A percentile compares a stretch with the other conserved stretches of the same genome.
Evolutionary conservation across 129 eudicot species (phyloP).

Genomic region (Silybum marianum): DNA sequence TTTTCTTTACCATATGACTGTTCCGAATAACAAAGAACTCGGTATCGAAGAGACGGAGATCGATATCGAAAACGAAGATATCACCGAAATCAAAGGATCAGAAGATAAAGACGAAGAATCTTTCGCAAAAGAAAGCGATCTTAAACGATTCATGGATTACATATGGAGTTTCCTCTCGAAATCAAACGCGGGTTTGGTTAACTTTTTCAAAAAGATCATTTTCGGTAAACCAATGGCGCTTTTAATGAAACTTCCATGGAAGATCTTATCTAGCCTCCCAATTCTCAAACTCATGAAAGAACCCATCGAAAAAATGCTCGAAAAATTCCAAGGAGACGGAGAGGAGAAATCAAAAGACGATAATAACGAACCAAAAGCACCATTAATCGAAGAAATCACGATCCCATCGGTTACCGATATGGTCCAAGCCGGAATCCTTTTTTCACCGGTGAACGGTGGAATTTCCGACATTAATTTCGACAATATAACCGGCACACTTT

Average conservation of each 20-base stretch:
- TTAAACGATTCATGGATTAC: neutral
- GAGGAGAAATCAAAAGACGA: slow-evolving; percentile 25
- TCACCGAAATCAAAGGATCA: neutral
- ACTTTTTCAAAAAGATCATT: slow-evolving; percentile 35
- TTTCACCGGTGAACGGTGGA: slow-evolving; percentile 42
- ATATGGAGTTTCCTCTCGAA: slow-evolving; percentile 11
- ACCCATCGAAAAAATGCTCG: slow-evolving; percentile 35
- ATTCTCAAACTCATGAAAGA: slow-evolving; percentile 44
- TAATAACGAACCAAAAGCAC: slow-evolving; percentile 27
- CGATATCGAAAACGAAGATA: slow-evolving; percentile 24
- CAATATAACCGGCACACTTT: slow-evolving; percentile 19
- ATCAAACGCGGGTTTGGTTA: slow-evolving; percentile 25
- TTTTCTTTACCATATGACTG: slow-evolving; percentile 47
- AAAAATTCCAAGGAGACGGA: slow-evolving; percentile 21
- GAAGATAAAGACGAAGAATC: slow-evolving; percentile 20
- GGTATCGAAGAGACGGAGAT: slow-evolving; percentile 24
- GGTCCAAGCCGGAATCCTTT: slow-evolving; percentile 25
- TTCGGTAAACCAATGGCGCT: slow-evolving; percentile 39
- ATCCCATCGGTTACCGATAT: slow-evolving; percentile 67
- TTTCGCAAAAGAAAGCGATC: slow-evolving; percentile 5
- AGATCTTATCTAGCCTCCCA: slow-evolving; percentile 53
- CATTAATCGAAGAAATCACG: slow-evolving; percentile 45
- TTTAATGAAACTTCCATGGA: slow-evolving; percentile 47
- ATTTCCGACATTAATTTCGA: slow-evolving; percentile 44
- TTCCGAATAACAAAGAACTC: slow-evolving; percentile 40